Base-by-base conservation (phyloP, 352 stramenopile genomes). In the Phytophthora rubi region DNA sequence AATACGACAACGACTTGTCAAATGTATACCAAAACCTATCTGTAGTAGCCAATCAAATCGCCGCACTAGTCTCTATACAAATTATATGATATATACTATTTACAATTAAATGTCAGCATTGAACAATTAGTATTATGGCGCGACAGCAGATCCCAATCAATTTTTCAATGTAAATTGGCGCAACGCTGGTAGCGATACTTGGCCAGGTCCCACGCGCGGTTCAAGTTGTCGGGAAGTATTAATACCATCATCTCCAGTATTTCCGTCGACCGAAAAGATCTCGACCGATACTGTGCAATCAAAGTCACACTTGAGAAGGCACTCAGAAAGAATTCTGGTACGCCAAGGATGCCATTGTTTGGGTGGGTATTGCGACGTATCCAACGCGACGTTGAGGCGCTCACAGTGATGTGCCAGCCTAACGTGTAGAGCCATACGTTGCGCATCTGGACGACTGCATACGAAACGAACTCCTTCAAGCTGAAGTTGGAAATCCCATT, bases 381-480 rank as follows among this genome's bases (percentile, higher is more conserved):
- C 6, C 65, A 53, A 30, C 51, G 60, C 47, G 65, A 62, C 6
- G 71, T 59, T 26, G 37, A 16, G 44, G 51, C 53, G 18, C 49
- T 28, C 5, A 74, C 18, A 6, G 73, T 1, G 0, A 53, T 0
- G 9, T 85, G 69, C 52, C 78, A 71, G 12, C 70, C 8, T n/a
- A 84, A 39, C 0, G 70, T 54, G 6, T 79, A 62, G 0, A 81
- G 8, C 81, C 71, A 86, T 0, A 82, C 72, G 6, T 56, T 78
- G 4, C 76, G 69, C 74, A 86, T 82, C n/a, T 81, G 77, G 2
- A 79, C 65, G 8, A 73, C 65, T 0, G 67, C 71, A 10, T 78
- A 62, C 1, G 57, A 57, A 4, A 81, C 23, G 18, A 80, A 78
- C 0, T 65, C 53, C 0, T 16, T 7, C 5, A 76, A 3, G 0